Percentiles rank a stretch among this genome's conserved stretches.
phyloP scores from a whole-genome alignment of 768 basidiomycete species.

The Boletus subparvulus region DNA sequence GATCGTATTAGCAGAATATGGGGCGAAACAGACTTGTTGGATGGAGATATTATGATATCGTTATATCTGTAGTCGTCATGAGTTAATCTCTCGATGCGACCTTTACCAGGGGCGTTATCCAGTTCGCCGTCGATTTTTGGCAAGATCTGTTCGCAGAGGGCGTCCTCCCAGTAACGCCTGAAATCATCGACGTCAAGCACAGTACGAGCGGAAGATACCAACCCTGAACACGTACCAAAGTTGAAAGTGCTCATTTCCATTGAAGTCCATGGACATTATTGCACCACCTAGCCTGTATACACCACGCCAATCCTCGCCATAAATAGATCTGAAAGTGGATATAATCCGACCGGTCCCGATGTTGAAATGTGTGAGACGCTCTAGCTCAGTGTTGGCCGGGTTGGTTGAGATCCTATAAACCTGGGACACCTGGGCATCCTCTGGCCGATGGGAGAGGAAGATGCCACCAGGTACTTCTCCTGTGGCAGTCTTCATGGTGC shows the following conservation, averaged over 20 bases:
- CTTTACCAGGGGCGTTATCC: slow-evolving; percentile 39
- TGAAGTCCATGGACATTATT: slow-evolving; percentile 41
- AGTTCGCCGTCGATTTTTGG: slow-evolving; percentile 39
- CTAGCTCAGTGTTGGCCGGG: slow-evolving; percentile 24
- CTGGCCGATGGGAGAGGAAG: slow-evolving; percentile 40
- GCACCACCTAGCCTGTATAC: slow-evolving; percentile 36
- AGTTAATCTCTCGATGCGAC: slow-evolving; percentile 44
- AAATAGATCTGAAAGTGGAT: slow-evolving; percentile 30
- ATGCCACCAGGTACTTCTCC: slow-evolving; percentile 22
- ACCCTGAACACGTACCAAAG: slow-evolving; percentile 32
- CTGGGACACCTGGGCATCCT: slow-evolving; percentile 39
- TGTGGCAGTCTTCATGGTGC: slow-evolving; percentile 8
- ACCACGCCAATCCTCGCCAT: slow-evolving; percentile 43
- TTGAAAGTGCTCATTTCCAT: slow-evolving; percentile 42
- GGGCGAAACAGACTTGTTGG: slow-evolving; percentile 33
- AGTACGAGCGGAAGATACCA: background rate
- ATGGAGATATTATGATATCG: slow-evolving; percentile 30
- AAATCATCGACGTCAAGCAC: background rate
- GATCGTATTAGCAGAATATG: background rate
- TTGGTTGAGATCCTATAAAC: slow-evolving; percentile 36
- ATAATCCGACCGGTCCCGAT: slow-evolving; percentile 39
- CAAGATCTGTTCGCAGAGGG: slow-evolving; percentile 22
- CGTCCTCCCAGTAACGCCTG: slow-evolving; percentile 46
- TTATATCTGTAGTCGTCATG: slow-evolving; percentile 38
- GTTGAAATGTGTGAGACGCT: slow-evolving; percentile 41